Percentiles rank a stretch among this genome's conserved stretches.
phyloP scores from a whole-genome alignment of 345 rosid species.

The Sisymbrium altissimum region DNA sequence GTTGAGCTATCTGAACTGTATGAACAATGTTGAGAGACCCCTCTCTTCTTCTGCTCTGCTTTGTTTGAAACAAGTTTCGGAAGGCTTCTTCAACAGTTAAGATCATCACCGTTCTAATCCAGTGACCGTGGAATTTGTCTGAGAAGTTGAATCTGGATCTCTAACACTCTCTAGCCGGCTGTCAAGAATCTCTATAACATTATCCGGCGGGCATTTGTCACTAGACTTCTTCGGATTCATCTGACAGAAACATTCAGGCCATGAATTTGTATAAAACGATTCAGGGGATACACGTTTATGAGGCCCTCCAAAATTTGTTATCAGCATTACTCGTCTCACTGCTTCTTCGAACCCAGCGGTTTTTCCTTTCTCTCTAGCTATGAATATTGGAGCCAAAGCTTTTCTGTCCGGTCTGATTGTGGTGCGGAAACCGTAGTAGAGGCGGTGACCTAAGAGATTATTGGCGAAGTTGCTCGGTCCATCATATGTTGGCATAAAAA shows the following conservation, averaged over 20 bases:
- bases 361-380: slow-evolving; percentile 66
- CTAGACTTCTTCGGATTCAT: slow-evolving; percentile 54
- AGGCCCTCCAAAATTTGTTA: slow-evolving; percentile 92
- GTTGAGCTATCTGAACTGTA: slow-evolving; percentile 19
- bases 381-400: slow-evolving; percentile 79
- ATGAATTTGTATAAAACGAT: slow-evolving; percentile 96
- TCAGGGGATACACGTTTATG: slow-evolving; percentile 85
- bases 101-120: slow-evolving; percentile 40
- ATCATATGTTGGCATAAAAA: slow-evolving; percentile 97
- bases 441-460: slow-evolving; percentile 97
- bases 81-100: background rate
- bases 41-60: slow-evolving; percentile 9
- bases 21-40: slow-evolving; percentile 14
- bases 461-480: slow-evolving; percentile 99
- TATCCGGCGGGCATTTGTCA: slow-evolving; percentile 88
- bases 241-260: slow-evolving; percentile 99
- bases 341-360: slow-evolving; percentile 74
- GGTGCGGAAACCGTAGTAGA: slow-evolving; percentile 95
- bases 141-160: slow-evolving; percentile 39
- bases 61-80: slow-evolving; percentile 5
- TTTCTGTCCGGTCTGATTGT: slow-evolving; percentile 93
- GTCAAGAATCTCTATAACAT: slow-evolving; percentile 65
- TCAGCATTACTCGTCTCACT: slow-evolving; percentile 72
- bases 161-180: slow-evolving; percentile 49
- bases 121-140: slow-evolving; percentile 44